Base-by-base conservation (phyloP, 306 rosid species). In the Begonia fuchsioides region DNA sequence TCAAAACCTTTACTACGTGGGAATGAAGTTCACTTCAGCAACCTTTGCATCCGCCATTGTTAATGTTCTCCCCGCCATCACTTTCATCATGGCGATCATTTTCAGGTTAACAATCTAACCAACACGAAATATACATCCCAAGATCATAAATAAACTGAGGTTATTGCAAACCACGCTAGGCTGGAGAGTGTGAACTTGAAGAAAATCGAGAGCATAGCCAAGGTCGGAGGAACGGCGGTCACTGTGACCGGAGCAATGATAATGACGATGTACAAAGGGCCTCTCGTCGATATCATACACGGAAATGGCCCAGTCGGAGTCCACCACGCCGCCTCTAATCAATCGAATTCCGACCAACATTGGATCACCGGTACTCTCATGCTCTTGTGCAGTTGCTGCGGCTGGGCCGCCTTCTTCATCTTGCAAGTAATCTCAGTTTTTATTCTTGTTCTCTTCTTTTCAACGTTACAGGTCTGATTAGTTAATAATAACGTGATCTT, bases 181-280 rank as follows among this genome's bases (percentile, higher is more conserved):
- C 68, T 92, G 53, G 98, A 92, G 77, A 73, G 54, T 6, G 79
- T 92, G 13, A 85, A 92, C 45, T 58, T 70, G 11, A 75, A 44
- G 75, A 77, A 85, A 59, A 32, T 85, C 1, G 81, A 64, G 2
- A 92, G 98, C 64, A 6, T 76, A 1, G 96, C 96, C 4, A 92
- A 92, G 78, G 93, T 92, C 1, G 63, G 62, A 19, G 98, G 98
- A 54, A 92, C 98, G 0, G 71, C 52, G 44, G 64, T 85, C 13
- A 82, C 98, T 10, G 81, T 92, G 17, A 62, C 76, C 9, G 98
- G 96, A 69, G 98, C 98, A 26, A 92, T 85, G 98, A 78, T 77
- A 50, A 92, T 92, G 98, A 85, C 98, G 17, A 67, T 92, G 57
- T 92, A 85, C 78, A 92, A 85, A 79, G 98, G 98, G 20, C 92